Percentiles rank a stretch among this genome's conserved stretches.
Evolutionary conservation across 257 asterid genomes (phyloP).

Genomic region (Salvia miltiorrhiza): DNA sequence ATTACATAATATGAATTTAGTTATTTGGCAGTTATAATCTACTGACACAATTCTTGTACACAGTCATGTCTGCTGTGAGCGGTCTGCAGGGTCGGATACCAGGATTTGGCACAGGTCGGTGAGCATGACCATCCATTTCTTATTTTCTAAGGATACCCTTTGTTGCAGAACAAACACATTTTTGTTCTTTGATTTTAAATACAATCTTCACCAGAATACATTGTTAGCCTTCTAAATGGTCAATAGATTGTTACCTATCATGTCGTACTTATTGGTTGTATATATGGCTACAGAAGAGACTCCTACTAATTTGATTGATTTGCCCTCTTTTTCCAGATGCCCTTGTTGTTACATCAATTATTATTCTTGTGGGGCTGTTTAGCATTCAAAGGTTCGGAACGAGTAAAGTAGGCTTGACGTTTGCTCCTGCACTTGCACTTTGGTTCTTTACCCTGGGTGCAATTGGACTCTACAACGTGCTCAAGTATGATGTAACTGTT

Average conservation of each 20-base stretch:
- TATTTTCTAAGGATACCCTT: neutral
- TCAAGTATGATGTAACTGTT: conserved; percentile 64
- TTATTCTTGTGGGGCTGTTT: conserved; percentile 74
- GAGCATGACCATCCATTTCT: neutral
- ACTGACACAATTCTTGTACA: conserved; percentile 27
- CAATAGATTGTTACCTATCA: no score
- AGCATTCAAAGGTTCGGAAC: conserved; percentile 92
- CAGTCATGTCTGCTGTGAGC: conserved; percentile 98
- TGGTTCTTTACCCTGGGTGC: conserved; percentile 89
- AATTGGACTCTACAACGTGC: conserved; percentile 78
- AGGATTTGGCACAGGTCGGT: conserved; percentile 78
- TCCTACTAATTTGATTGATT: neutral
- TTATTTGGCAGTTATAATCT: conserved; percentile 1
- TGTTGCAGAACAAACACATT: neutral
- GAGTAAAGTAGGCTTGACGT: conserved; percentile 76
- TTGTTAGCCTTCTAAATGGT: neutral
- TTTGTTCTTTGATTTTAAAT: neutral
- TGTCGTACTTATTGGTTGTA: neutral
- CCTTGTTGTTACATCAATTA: conserved; percentile 73
- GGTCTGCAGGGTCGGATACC: conserved; percentile 83
- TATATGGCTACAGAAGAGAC: neutral
- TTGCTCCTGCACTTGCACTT: conserved; percentile 91
- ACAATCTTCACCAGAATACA: neutral
- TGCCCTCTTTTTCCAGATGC: conserved; percentile 57
- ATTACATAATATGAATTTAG: neutral